Base-by-base conservation (phyloP, 805 yeast genomes). In the Sungouiozyma intestinalis region DNA sequence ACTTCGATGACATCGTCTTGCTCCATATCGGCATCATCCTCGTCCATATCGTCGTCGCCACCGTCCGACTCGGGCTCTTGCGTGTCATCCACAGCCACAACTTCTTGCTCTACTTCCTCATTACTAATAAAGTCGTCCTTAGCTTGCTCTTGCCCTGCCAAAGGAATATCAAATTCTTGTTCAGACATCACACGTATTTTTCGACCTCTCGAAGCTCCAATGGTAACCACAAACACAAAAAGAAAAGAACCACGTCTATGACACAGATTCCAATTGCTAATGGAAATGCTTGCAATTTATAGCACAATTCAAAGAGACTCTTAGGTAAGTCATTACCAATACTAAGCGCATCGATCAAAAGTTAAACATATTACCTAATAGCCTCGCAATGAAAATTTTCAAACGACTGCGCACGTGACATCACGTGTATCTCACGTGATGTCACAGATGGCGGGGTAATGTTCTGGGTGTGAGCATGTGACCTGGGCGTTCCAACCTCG, bases 1-100 rank as follows among this genome's bases (percentile, higher is more conserved):
- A 90, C 74, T 62, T 84, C 94, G 35, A 85, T 64, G 33, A 71
- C 66, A 75, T 38, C 55, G n/a, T 40, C 58, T 3, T 48, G 55
- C 9, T 44, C 64, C 36, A 48, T 66, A 13, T 44, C 42, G 8
- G 43, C 21, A 16, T 55, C 64, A 5, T 56, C 67, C 18, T 58
- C 73, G 29, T 65, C 73, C 8, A 62, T 71, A 4, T 48, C 60
- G 4, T 45, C 55, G 6, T 47, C 62, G 16, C 57, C 72, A 31
- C 52, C 63, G 14, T 54, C 57, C 21, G 55, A 62, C 27, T 56
- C 64, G 15, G 55, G 60, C 27, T 47, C 58, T 16, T 60, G 64
- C 17, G 50, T 56, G 36, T 60, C 66, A 37, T 60, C 64, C 33
- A 53, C 57, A 13, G 47, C 54, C 17, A 59, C 60, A 16, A 62